Percentiles rank a stretch among this genome's conserved stretches.
Evolutionary conservation across 768 basidiomycete genomes (phyloP).

Genomic region (Boletellus sp.): DNA sequence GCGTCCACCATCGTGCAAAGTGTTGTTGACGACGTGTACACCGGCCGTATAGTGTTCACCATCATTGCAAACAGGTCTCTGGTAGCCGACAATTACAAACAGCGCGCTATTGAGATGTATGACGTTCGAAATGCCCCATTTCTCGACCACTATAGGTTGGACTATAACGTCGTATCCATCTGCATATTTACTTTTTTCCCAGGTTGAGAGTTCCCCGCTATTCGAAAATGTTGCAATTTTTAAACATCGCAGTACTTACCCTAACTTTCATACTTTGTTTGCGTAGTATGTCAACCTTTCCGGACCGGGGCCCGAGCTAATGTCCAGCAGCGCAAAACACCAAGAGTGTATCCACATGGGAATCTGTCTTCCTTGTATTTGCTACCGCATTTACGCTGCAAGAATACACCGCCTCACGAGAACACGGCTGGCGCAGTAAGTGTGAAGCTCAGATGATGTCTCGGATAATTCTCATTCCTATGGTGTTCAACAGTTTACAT

Average conservation of each 20-base stretch:
- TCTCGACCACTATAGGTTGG: constrained; percentile 78
- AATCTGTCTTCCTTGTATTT: constrained; percentile 71
- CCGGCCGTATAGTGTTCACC: constrained; percentile 71
- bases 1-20: constrained; percentile 81
- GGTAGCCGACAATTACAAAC: constrained; percentile 88
- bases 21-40: constrained; percentile 83
- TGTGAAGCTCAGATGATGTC: constrained; percentile 13
- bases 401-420: constrained; percentile 83
- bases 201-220: constrained; percentile 83
- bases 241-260: constrained; percentile 69
- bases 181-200: constrained; percentile 1
- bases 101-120: constrained; percentile 68
- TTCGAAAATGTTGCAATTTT: constrained; percentile 69
- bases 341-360: constrained; percentile 52
- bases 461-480: neutral
- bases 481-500: constrained; percentile 57
- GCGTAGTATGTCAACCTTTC: constrained; percentile 48
- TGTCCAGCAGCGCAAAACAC: constrained; percentile 51
- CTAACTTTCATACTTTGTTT: constrained; percentile 72
- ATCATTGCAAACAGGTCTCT: constrained; percentile 64
- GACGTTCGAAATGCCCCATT: constrained; percentile 63
- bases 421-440: constrained; percentile 86
- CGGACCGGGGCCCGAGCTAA: constrained; percentile 1
- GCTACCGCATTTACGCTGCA: constrained; percentile 76
- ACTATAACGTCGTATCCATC: neutral